A percentile compares a stretch with the other conserved stretches of the same genome.
Conservation (phyloP, 2,329 filamentous ascomycete species). For the Cladosporium austrohemisphaericum region DNA sequence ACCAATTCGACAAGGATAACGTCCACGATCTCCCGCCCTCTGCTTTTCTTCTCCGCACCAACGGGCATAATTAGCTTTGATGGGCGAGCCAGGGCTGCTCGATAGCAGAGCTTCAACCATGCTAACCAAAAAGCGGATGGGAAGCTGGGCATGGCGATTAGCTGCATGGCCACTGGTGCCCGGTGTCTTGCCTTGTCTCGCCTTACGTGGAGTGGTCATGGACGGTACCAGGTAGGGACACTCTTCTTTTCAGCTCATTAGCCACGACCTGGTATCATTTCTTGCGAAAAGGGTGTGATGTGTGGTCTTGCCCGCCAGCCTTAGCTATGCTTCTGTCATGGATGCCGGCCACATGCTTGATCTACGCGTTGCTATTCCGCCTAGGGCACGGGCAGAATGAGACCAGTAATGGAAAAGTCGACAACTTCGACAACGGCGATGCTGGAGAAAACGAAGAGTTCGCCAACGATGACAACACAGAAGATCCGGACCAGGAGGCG, state of each 20-base stretch:
- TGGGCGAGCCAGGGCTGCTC: constrained; percentile 4
- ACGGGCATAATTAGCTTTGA: not conserved
- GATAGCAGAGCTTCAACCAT: not conserved
- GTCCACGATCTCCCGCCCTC: not conserved
- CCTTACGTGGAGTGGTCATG: constrained; percentile 5
- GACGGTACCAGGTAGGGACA: not conserved
- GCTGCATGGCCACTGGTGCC: not conserved
- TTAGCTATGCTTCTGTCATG: constrained; percentile 9
- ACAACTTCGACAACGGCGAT: not conserved
- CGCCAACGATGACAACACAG: not conserved
- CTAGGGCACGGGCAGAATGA: constrained; percentile 14
- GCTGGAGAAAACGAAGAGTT: not conserved
- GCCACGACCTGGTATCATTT: too few relatives aligned
- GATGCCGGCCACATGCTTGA: constrained; percentile 4
- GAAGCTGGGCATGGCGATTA: not conserved
- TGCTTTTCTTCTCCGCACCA: not conserved
- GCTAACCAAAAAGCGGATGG: not conserved
- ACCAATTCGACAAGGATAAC: constrained; percentile 9
- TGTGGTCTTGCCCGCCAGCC: not conserved
- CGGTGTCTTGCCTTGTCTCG: not conserved
- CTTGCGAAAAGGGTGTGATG: too few relatives aligned
- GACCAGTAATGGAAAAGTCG: not conserved
- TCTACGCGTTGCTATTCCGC: not conserved
- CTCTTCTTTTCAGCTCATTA: not conserved
- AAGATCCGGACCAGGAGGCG: not conserved